Base-by-base conservation (phyloP, 352 stramenopile genomes). In the Salisapilia sapeloensis region DNA sequence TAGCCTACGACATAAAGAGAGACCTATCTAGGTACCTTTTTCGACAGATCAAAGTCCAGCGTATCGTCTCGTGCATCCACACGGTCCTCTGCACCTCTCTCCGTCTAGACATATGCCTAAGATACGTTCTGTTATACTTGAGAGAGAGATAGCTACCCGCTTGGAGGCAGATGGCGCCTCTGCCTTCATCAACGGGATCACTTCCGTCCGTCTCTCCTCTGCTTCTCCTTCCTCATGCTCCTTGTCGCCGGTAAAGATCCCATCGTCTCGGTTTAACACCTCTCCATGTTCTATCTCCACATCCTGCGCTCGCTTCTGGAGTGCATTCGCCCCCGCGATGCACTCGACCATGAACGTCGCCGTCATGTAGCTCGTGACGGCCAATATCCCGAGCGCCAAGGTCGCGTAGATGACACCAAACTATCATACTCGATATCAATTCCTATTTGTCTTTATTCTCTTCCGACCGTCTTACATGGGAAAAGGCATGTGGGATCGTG, bases 281-380 rank as follows among this genome's bases (percentile, higher is more conserved):
- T 31, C 6, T 33, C 31, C 5, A 25, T 6, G 17, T 3, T 37
- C 40, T 15, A 56, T 23, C 14, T 59, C 56, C 0, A 77, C 33
- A 40, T 80, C 59, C 11, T 47, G 46, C 24, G 40, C 46, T 27
- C 57, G 56, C 40, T 67, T 60, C 38, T 71, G 56, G 14, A 91
- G 61, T 31, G 70, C 69, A 46, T 87, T 87, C 7, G 75, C 69
- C 18, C 71, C 75, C 4, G 71, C 69, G 33, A 91, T 91, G 27
- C 59, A 54, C 40, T 91, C 75, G 19, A 87, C 39, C 65, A 87
- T 84, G 57, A 85, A 91, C 7, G 75, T 91, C 17, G 66, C 64
- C 6, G 75, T 87, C 37, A 87, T 46, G 44, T 87, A 91, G 40
- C 71, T 87, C 16, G 79, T 53, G 4, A 56, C 46, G 2, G 65